Conservation (phyloP, 2,329 filamentous ascomycete species). For the Berkeleyomyces basicola region DNA sequence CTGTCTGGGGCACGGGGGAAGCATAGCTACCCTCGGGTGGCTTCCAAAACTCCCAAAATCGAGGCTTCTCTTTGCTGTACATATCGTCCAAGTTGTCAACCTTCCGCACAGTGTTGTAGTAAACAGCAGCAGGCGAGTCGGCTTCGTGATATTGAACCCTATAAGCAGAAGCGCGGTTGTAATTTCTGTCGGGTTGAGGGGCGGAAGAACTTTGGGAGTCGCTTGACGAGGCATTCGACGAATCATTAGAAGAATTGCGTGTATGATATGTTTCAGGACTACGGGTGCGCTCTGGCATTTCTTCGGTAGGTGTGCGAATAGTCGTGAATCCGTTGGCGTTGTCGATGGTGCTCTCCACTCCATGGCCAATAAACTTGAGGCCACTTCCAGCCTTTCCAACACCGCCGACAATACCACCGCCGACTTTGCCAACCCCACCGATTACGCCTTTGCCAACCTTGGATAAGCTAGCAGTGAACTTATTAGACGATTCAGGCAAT, state of each 20-base stretch:
- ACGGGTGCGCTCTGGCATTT: constrained; percentile 8
- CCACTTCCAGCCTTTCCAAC: constrained; percentile 26
- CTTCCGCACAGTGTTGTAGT: constrained; percentile 37
- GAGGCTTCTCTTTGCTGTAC: constrained; percentile 27
- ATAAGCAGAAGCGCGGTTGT: not conserved
- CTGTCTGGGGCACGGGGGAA: constrained; percentile 43
- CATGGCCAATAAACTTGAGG: constrained; percentile 31
- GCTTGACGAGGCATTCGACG: not conserved
- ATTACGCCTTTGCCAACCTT: constrained; percentile 10
- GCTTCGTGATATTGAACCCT: constrained; percentile 6
- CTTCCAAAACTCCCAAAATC: constrained; percentile 50
- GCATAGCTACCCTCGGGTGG: constrained; percentile 43
- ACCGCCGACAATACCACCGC: constrained; percentile 7
- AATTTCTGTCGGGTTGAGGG: not conserved
- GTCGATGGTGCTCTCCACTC: constrained; percentile 35
- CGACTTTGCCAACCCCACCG: constrained; percentile 9
- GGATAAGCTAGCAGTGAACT: constrained; percentile 22
- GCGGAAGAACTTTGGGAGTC: constrained; percentile 4
- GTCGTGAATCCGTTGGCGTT: constrained; percentile 37
- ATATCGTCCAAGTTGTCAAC: constrained; percentile 32
- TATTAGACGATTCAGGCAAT: constrained; percentile 20
- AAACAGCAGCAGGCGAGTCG: not conserved
- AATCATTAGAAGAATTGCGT: not conserved
- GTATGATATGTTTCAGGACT: constrained; percentile 14
- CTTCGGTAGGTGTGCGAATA: constrained; percentile 13